Percentiles rank a stretch among this genome's conserved stretches.
Conservation (phyloP, 129 eudicot species). For the Cynara cardunculus region DNA sequence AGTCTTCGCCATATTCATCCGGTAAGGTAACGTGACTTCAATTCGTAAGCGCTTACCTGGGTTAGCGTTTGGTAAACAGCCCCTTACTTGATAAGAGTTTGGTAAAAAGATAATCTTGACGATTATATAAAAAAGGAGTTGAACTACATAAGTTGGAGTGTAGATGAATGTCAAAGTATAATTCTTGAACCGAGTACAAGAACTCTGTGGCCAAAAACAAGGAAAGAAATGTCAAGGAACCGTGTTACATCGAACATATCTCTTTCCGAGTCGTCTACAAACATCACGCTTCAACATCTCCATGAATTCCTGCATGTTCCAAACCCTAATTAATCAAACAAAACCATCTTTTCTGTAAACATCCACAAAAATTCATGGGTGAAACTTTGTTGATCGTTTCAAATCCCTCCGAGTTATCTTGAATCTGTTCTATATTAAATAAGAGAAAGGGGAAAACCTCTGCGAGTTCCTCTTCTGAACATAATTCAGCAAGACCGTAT, state of each 20-base stretch:
- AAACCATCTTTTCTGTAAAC: background rate
- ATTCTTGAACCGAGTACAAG: background rate
- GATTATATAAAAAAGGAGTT: too few relatives aligned
- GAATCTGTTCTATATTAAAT: background rate
- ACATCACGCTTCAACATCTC: constrained; percentile 57
- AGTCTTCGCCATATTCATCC: too few relatives aligned
- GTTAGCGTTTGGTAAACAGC: too few relatives aligned
- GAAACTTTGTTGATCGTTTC: background rate
- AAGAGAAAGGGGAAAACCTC: constrained; percentile 24
- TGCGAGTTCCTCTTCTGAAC: constrained; percentile 54
- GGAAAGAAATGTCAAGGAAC: background rate
- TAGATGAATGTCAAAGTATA: too few relatives aligned
- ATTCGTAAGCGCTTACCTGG: too few relatives aligned
- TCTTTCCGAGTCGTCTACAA: constrained; percentile 45
- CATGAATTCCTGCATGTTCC: constrained; percentile 54
- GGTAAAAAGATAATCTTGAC: too few relatives aligned
- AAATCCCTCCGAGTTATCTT: background rate
- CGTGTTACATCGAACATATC: constrained; percentile 11
- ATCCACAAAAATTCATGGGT: too few relatives aligned
- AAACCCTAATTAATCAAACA: background rate
- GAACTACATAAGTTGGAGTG: too few relatives aligned
- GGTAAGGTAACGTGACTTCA: too few relatives aligned
- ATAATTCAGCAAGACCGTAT: constrained; percentile 41
- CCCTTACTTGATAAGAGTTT: too few relatives aligned
- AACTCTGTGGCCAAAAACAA: background rate